Conservation (phyloP, 2,329 filamentous ascomycete species). For the Drechslera avenae region DNA sequence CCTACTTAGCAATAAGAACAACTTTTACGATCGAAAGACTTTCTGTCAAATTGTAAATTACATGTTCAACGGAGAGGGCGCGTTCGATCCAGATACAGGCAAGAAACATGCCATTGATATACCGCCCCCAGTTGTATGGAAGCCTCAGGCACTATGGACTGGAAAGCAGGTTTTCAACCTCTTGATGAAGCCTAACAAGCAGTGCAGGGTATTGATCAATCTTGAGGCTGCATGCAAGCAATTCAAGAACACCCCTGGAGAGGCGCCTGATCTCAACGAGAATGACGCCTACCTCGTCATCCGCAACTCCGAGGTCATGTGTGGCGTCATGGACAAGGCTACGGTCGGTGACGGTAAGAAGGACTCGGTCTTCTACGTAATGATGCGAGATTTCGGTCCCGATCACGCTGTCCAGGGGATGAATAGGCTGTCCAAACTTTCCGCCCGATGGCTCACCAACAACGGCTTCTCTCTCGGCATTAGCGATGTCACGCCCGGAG, state of each 20-base stretch:
- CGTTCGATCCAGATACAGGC: conserved; percentile 54
- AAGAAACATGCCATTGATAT: conserved; percentile 72
- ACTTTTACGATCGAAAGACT: conserved; percentile 85
- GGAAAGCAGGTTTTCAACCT: conserved; percentile 96
- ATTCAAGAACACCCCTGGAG: conserved; percentile 67
- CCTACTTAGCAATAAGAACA: conserved; percentile 87
- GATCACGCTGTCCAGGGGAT: conserved; percentile 87
- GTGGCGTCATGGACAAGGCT: conserved; percentile 95
- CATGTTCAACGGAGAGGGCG: conserved; percentile 79
- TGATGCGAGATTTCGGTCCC: conserved; percentile 91
- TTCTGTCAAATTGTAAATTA: conserved; percentile 91
- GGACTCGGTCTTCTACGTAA: conserved; percentile 95
- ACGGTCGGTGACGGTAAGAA: conserved; percentile 98
- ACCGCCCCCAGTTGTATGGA: conserved; percentile 83
- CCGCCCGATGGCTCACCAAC: conserved; percentile 84
- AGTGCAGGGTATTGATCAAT: conserved; percentile 84
- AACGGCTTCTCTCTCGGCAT: conserved; percentile 96
- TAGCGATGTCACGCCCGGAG: conserved; percentile 87
- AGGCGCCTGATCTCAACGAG: conserved; percentile 76
- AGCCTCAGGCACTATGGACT: conserved; percentile 88
- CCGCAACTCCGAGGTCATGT: conserved; percentile 97
- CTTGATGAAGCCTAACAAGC: conserved; percentile 84
- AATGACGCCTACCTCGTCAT: conserved; percentile 87
- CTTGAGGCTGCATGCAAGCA: conserved; percentile 90
- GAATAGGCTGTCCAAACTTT: conserved; percentile 91